These are phyloP conservation scores for Avena atlantica DNA, from an alignment of 176 grass and related monocot species.

Conservation along the genomic window DNA sequence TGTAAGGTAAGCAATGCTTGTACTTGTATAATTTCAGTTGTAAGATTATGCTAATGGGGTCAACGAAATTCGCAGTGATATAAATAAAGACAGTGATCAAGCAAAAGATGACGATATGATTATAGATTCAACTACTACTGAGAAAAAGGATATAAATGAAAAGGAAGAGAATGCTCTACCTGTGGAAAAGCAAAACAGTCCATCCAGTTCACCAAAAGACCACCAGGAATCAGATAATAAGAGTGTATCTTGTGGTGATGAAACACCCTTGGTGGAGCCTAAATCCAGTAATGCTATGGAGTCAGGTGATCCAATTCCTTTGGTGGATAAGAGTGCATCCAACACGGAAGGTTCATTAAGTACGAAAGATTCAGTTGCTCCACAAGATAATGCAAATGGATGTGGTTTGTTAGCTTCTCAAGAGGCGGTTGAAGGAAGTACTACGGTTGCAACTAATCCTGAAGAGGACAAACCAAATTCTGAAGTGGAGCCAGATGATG, in stretches of 20 bases:
- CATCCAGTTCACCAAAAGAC: slow-evolving; percentile 44
- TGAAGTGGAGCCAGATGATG: slow-evolving; percentile 37
- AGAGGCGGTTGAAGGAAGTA: slow-evolving; percentile 46
- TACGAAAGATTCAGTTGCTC: slow-evolving; percentile 28
- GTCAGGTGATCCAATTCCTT: slow-evolving; percentile 44
- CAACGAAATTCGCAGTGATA: slow-evolving; percentile 54
- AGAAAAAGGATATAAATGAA: slow-evolving; percentile 44
- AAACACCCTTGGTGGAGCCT: slow-evolving; percentile 21
- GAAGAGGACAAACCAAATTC: slow-evolving; percentile 54
- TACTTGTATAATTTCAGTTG: slow-evolving; percentile 18
- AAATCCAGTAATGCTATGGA: slow-evolving; percentile 36
- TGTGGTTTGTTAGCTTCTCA: slow-evolving; percentile 41
- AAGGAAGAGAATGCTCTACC: slow-evolving; percentile 51
- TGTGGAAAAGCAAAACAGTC: slow-evolving; percentile 51
- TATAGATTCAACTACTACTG: slow-evolving; percentile 43
- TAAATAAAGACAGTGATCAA: slow-evolving; percentile 55
- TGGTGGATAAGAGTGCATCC: slow-evolving; percentile 44
- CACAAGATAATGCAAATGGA: slow-evolving; percentile 45
- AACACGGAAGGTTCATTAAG: slow-evolving; percentile 40
- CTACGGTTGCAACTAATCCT: slow-evolving; percentile 36
- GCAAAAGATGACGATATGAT: slow-evolving; percentile 52
- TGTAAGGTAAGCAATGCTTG: slow-evolving; percentile 61
- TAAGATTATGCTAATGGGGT: slow-evolving; percentile 41
- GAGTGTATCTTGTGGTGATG: slow-evolving; percentile 37
- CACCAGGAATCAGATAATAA: slow-evolving; percentile 48